Evolutionary conservation across 352 stramenopile genomes (phyloP).

Genomic region (Globisporangium apiculatum): DNA sequence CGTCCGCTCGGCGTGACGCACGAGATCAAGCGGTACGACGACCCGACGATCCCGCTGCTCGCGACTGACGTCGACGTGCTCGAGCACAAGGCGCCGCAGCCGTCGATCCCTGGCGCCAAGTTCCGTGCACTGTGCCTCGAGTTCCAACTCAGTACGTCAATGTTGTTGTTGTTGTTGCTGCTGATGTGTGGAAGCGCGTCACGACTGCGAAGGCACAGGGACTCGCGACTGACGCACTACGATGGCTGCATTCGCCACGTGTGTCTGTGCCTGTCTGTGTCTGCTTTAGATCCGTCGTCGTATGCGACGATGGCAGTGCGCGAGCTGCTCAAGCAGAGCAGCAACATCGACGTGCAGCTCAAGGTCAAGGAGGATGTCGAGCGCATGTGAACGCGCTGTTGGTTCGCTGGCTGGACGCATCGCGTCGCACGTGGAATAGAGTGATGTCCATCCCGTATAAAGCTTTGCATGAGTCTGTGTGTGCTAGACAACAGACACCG

Average conservation of each 20-base stretch:
- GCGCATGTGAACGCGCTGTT: neutral
- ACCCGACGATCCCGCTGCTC: slow-evolving; percentile 89
- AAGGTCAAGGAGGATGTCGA: slow-evolving; percentile 14
- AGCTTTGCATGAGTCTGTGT: too few relatives aligned
- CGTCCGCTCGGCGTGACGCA: slow-evolving; percentile 86
- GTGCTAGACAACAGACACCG: too few relatives aligned
- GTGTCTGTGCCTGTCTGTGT: neutral
- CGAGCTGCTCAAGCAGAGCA: slow-evolving; percentile 95
- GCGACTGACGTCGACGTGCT: slow-evolving; percentile 91
- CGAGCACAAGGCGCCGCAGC: slow-evolving; percentile 19
- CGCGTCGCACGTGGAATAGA: neutral
- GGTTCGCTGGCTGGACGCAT: too few relatives aligned
- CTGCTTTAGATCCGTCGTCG: slow-evolving; percentile 72
- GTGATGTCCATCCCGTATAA: too few relatives aligned
- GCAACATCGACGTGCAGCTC: slow-evolving; percentile 48
- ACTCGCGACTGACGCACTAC: neutral
- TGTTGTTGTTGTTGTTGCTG: neutral
- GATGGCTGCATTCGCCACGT: neutral
- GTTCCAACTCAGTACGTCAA: slow-evolving; percentile 59
- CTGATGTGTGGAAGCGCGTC: neutral
- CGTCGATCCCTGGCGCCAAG: slow-evolving; percentile 58
- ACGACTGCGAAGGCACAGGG: neutral
- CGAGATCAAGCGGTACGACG: slow-evolving; percentile 90
- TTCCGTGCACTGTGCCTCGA: slow-evolving; percentile 68
- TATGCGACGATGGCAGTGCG: slow-evolving; percentile 95